These are phyloP conservation scores for Rauvolfia tetraphylla DNA, from an alignment of 257 asterid genomes.

Conservation along the genomic window DNA sequence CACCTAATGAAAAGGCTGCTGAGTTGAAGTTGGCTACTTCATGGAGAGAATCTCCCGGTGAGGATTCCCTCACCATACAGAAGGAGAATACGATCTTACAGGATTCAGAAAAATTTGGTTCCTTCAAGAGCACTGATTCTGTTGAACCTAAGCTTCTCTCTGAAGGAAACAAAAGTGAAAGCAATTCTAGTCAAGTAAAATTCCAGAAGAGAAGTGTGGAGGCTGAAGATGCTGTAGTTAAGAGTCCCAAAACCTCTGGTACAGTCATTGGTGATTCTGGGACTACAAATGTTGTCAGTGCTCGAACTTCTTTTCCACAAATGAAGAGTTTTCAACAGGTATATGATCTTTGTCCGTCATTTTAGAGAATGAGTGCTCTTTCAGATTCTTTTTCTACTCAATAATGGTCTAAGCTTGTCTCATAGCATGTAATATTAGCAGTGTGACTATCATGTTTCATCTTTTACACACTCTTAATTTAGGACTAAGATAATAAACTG, in stretches of 20 bases:
- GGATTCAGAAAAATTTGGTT: slow-evolving; percentile 33
- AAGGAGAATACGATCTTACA: slow-evolving; percentile 32
- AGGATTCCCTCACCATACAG: slow-evolving; percentile 24
- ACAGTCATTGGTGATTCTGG: slow-evolving; percentile 25
- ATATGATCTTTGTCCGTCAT: slow-evolving; percentile 15
- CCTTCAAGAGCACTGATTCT: slow-evolving; percentile 30
- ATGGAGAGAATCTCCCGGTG: slow-evolving; percentile 52
- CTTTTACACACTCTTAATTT: not conserved
- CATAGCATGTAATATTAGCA: not conserved
- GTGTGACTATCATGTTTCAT: not conserved
- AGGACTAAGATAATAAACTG: not conserved
- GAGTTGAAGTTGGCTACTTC: slow-evolving; percentile 58
- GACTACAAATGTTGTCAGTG: slow-evolving; percentile 28
- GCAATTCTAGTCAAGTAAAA: slow-evolving; percentile 22
- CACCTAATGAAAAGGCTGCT: slow-evolving; percentile 70
- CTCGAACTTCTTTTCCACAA: slow-evolving; percentile 33
- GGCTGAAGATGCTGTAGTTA: slow-evolving; percentile 31
- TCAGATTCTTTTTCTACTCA: not conserved
- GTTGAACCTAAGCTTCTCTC: slow-evolving; percentile 23
- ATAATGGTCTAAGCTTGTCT: slow-evolving; percentile 7
- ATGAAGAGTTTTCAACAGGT: slow-evolving; percentile 45
- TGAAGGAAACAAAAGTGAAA: slow-evolving; percentile 32
- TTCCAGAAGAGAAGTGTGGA: slow-evolving; percentile 31
- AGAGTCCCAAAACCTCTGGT: slow-evolving; percentile 31
- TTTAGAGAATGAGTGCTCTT: not conserved